Evolutionary conservation across 345 rosid species (phyloP), one percentile per base, ranked within the genome.

Genomic region (Raphanus raphanistrum): DNA sequence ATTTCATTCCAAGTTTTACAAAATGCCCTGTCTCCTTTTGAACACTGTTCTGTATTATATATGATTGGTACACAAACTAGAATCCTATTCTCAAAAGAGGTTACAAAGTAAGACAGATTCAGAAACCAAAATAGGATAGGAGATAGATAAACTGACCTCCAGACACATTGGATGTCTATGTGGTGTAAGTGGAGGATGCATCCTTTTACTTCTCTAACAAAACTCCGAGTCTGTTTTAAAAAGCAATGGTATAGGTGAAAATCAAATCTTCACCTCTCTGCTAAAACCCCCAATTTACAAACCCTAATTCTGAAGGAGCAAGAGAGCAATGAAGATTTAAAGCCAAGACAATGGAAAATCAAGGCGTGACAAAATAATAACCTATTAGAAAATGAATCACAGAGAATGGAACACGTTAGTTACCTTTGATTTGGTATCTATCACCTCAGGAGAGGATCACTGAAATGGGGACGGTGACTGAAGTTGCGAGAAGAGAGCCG

Each of bases 111-210:
- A 43, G 52, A 43, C 52, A 43, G 52, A 4, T 43, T 43, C 15
- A 43, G 52, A 43, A 43, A 43, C 50, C 50, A 43, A 38, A 36
- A 12, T 12, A 43, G 50, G 50, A 12, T 12, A 43, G 50, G 50
- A 43, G 50, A 43, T 43, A 13, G 4, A 43, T 3, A 62, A 75
- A 84, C 94, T 88, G 63, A 95, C 99, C 43, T 95, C 90, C 31
- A 83, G 87, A 80, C 99, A 92, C 96, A 92, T 90, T 0, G 97
- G 99, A 70, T 95, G 99, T 72, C 90, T 83, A 62, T 95, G 98
- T 58, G 93, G 80, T 9, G 98, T 88, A 81, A 95, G 81, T 21
- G 96, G 99, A 82, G 98, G 99, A 87, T 92, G 99, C 99, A 95
- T 82, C 77, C 17, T 79, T 29, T 27, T 52, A 59, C 38, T 79